Evolutionary conservation across 2,329 filamentous ascomycete genomes (phyloP), one percentile per base, ranked within the genome.

Genomic region (Pezicula neosporulosa): DNA sequence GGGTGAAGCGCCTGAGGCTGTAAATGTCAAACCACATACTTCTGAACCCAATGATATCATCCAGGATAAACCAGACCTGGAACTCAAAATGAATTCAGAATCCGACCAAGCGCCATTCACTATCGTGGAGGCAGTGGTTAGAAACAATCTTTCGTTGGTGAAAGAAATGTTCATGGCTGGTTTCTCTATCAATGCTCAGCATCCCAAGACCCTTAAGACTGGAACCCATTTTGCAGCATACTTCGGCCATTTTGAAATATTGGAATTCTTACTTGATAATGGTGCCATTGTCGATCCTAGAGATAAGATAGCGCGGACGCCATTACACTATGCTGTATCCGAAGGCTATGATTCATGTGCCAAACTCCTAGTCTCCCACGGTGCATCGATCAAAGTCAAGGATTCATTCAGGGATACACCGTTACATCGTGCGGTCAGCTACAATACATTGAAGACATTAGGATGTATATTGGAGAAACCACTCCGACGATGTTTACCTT

Each of bases 321-420:
- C 47, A 8, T 24, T 49, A 30, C 47, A 49, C 38, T 49, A 43
- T 42, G 47, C 36, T 13, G 38, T 28, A 10, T 42, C 36, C 8
- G 47, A 42, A 35, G 38, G 27, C 5, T 42, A 18, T n/a, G 13
- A 18, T 4, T n/a, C 7, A 8, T 49, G 47, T 49, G 38, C 33
- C 6, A n/a, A 43, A 15, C n/a, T 35, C 12, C 37, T 49, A 3
- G 15, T 42, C 24, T 35, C 27, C 6, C 16, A 6, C n/a, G 47
- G 19, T 15, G 36, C 47, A 30, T 30, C 47, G 8, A 9, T 37
- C 10, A 30, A 44, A 30, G 24, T 3, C 7, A 30, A n/a, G 5
- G 42, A 44, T 44, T 30, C 21, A 21, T 21, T 21, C 5, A 5
- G 21, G 3, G 21, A 21, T 3, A 21, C 21, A 21, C 21, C 21